phyloP scores from a whole-genome alignment of 2,329 filamentous ascomycete species.

The Thelonectria rubi region DNA sequence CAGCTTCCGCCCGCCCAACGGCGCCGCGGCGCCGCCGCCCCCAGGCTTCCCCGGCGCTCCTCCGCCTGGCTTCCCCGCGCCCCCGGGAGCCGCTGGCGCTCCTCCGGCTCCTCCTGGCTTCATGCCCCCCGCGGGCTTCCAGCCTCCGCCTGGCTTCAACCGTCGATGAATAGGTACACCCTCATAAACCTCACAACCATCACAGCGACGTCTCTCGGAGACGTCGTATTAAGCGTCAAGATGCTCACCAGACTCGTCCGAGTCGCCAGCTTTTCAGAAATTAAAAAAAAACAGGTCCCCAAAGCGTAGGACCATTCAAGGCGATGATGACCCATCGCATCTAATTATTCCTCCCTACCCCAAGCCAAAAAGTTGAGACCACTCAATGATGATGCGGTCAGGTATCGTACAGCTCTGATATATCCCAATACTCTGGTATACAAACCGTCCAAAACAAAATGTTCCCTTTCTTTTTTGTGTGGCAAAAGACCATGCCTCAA shows the following conservation, averaged over 20 bases:
- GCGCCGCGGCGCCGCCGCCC: constrained; percentile 46
- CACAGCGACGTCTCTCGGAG: constrained; percentile 10
- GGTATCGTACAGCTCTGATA: constrained; percentile 40
- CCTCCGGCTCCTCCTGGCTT: constrained; percentile 54
- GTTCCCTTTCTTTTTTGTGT: constrained; percentile 33
- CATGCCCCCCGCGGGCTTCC: constrained; percentile 55
- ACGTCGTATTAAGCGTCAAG: neutral
- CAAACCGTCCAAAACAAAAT: constrained; percentile 37
- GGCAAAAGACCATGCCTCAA: constrained; percentile 39
- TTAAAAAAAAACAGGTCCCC: constrained; percentile 4
- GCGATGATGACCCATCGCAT: constrained; percentile 21
- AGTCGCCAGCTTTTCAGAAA: constrained; percentile 13
- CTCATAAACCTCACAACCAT: constrained; percentile 15
- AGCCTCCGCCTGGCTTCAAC: constrained; percentile 56
- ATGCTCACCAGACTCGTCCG: constrained; percentile 17
- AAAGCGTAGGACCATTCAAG: constrained; percentile 6
- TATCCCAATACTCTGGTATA: constrained; percentile 39
- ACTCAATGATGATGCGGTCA: constrained; percentile 32
- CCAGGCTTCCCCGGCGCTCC: constrained; percentile 53
- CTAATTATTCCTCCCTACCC: constrained; percentile 22
- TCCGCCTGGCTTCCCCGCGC: constrained; percentile 52
- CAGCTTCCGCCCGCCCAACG: constrained; percentile 51
- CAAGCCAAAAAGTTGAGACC: constrained; percentile 26
- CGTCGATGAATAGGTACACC: constrained; percentile 43
- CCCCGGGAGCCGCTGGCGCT: constrained; percentile 45